Percentiles rank a stretch among this genome's conserved stretches.
Evolutionary conservation across 495 filamentous ascomycete genomes (phyloP).

Genomic region (Talaromyces borbonicus): DNA sequence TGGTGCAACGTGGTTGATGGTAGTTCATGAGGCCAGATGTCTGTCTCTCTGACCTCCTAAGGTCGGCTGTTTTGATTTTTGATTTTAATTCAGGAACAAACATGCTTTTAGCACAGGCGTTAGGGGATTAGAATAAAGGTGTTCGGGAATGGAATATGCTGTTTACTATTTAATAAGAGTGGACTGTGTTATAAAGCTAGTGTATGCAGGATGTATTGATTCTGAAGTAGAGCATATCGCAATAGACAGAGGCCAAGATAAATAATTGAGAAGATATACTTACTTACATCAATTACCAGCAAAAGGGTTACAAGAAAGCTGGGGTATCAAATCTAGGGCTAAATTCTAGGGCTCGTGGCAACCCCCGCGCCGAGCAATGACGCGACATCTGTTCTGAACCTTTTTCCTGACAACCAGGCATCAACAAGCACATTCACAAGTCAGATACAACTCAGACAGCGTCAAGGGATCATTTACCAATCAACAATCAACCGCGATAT

Average conservation of each 20-base stretch:
- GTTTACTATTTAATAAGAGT: too few relatives aligned
- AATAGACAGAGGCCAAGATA: neutral
- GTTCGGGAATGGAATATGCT: neutral
- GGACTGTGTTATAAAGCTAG: too few relatives aligned
- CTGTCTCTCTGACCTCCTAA: too few relatives aligned
- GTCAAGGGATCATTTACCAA: neutral
- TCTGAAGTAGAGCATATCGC: neutral
- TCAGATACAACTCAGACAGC: neutral
- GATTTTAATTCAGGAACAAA: too few relatives aligned
- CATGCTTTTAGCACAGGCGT: neutral
- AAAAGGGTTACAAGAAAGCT: too few relatives aligned
- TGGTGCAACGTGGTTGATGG: too few relatives aligned
- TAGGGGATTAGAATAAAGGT: neutral
- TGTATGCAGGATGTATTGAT: neutral
- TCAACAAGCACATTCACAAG: neutral
- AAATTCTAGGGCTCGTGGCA: neutral
- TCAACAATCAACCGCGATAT: neutral
- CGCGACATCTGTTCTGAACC: neutral
- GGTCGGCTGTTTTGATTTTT: neutral
- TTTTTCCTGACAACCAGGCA: too few relatives aligned
- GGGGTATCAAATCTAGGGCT: slow-evolving; percentile 1
- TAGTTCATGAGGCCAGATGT: too few relatives aligned
- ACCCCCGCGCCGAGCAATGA: neutral
- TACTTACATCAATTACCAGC: too few relatives aligned
- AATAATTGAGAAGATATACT: too few relatives aligned